Evolutionary conservation across 148 eudicot genomes (phyloP).

Genomic region (Amaranthus hypochondriacus): DNA sequence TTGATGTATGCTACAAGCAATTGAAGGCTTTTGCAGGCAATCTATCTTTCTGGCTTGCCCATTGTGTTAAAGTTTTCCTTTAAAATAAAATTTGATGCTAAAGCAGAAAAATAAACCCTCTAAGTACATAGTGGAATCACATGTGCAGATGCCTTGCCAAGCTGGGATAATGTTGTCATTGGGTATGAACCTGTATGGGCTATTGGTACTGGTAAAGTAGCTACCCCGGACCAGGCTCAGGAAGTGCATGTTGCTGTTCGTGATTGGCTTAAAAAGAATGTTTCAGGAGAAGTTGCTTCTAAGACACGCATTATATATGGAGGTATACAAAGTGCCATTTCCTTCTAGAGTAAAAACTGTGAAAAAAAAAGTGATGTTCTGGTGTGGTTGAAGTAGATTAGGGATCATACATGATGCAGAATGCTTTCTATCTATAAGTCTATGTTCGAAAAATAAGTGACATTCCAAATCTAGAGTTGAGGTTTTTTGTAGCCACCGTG

Average conservation of each 20-base stretch:
- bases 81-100: neutral
- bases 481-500: too few species aligned
- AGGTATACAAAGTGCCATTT: constrained; percentile 40
- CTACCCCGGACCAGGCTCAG: constrained; percentile 92
- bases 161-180: constrained; percentile 87
- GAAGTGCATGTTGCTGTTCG: constrained; percentile 92
- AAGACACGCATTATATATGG: constrained; percentile 96
- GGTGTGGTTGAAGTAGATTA: neutral
- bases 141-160: constrained; percentile 77
- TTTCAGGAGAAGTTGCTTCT: constrained; percentile 89
- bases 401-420: neutral
- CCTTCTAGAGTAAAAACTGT: neutral
- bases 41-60: constrained; percentile 10
- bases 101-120: neutral
- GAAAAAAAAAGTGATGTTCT: neutral
- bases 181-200: constrained; percentile 99
- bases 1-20: constrained; percentile 79
- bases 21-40: constrained; percentile 88
- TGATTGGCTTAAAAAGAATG: constrained; percentile 94
- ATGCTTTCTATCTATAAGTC: neutral
- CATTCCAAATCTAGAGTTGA: neutral
- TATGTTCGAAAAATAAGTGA: neutral
- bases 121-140: constrained; percentile 1
- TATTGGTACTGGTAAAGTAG: constrained; percentile 98
- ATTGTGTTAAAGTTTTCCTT: neutral